Evolutionary conservation across 2,329 filamentous ascomycete genomes (phyloP).

Genomic region (Alternaria sp.): DNA sequence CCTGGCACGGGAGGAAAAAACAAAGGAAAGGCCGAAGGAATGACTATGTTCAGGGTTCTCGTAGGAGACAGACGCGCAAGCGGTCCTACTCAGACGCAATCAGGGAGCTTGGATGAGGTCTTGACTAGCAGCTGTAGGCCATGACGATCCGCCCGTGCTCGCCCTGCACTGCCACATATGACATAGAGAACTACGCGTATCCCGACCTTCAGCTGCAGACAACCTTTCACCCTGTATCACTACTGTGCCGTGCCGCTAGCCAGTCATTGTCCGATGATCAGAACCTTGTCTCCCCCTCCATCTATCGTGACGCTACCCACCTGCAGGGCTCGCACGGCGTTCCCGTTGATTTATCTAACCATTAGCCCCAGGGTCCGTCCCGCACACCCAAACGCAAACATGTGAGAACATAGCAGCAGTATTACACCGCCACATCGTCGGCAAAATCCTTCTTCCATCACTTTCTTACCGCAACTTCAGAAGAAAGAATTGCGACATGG

Average conservation of each 20-base stretch:
- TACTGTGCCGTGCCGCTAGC: background rate
- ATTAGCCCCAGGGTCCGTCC: constrained; percentile 1
- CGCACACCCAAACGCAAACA: constrained; percentile 2
- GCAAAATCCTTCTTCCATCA: background rate
- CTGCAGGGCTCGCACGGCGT: constrained; percentile 8
- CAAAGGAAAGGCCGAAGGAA: constrained; percentile 9
- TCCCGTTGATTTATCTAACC: background rate
- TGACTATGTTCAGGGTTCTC: background rate
- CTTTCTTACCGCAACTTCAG: background rate
- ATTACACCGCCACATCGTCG: background rate
- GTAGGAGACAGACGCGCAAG: constrained; percentile 8
- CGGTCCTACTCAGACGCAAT: constrained; percentile 4
- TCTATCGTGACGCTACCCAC: constrained; percentile 9
- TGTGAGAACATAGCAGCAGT: background rate
- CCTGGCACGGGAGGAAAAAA: constrained; percentile 6
- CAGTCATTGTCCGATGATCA: background rate
- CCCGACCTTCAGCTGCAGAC: background rate
- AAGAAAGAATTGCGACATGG: background rate
- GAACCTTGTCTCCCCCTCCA: background rate
- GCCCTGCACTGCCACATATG: constrained; percentile 11
- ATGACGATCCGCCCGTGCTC: constrained; percentile 11
- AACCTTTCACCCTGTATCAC: background rate
- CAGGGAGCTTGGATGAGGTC: constrained; percentile 13
- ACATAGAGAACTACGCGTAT: background rate
- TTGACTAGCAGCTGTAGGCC: constrained; percentile 4